Evolutionary conservation across 371 early-diverging fungal species (phyloP), one percentile per base, ranked within the genome.

Genomic region (Rozella allomycis): DNA sequence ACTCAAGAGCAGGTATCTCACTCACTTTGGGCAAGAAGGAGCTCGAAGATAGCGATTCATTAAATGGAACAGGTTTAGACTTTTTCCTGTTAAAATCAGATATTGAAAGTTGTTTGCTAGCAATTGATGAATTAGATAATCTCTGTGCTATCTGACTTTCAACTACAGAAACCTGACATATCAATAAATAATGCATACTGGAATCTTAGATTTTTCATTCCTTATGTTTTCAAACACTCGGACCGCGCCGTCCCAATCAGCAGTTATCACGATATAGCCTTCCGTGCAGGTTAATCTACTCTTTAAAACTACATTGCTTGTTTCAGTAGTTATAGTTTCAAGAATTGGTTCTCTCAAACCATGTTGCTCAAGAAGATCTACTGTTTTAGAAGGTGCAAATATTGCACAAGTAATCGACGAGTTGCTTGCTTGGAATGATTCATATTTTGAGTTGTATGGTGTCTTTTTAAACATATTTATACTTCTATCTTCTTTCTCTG

Each of bases 401-500:
- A 28, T 28, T 12, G 28, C 28, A 28, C 28, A 28, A 8, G 28
- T 28, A 6, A 12, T 14, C 5, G 14, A 6, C 6, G 6, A 5
- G 5, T 5, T 5, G 28, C 16, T 10, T 12, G 8, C 28, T 14
- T 7, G n/a, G 13, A 28, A 28, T 6, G 28, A 7, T 12, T 28
- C 28, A 12, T 28, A 28, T n/a, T n/a, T n/a, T n/a, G n/a, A n/a
- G n/a, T n/a, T n/a, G n/a, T n/a, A n/a, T n/a, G n/a, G n/a, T n/a
- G n/a, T n/a, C n/a, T n/a, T n/a, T n/a, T n/a, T n/a, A n/a, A n/a
- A n/a, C n/a, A n/a, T n/a, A 11, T 16, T 12, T 6, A 6, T 28
- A 14, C 16, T 28, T 12, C 28, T 28, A 14, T 28, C 28, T 12
- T 16, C 5, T 5, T 16, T 28, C 28, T 5, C 6, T 11, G 71